Conservation (phyloP, 495 filamentous ascomycete genomes). For the Penicillium fimorum region DNA sequence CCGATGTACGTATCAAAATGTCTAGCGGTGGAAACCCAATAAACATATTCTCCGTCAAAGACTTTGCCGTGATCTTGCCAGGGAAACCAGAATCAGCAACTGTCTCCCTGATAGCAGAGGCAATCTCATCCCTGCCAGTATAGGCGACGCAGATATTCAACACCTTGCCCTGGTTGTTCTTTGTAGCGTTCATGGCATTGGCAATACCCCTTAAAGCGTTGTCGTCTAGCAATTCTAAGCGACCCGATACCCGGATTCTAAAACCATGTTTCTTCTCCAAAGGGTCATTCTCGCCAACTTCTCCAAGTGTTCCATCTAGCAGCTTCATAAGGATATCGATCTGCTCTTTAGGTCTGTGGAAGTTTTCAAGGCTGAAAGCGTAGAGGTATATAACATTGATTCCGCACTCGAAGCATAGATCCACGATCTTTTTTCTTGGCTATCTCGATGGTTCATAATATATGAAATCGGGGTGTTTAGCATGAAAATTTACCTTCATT, state of each 20-base stretch:
- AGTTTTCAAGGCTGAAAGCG: constrained; percentile 1
- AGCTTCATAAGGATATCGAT: background rate
- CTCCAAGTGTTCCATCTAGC: background rate
- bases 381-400: background rate
- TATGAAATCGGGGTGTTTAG: background rate
- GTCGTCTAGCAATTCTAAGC: background rate
- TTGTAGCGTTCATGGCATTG: background rate
- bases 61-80: background rate
- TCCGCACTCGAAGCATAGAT: background rate
- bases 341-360: constrained; percentile 1
- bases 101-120: background rate
- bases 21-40: background rate
- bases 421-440: background rate
- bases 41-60: background rate
- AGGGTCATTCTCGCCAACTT: background rate
- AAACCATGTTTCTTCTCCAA: background rate
- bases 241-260: background rate
- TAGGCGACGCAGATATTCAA: constrained; percentile 1
- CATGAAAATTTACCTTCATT: background rate
- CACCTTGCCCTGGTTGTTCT: background rate
- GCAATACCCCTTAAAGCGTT: background rate
- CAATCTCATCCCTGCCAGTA: background rate
- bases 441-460: background rate
- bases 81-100: background rate
- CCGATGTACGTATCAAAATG: background rate